These are phyloP conservation scores for Gracilaria caudata DNA, from an alignment of 23 red algal genomes.

Conservation along the genomic window DNA sequence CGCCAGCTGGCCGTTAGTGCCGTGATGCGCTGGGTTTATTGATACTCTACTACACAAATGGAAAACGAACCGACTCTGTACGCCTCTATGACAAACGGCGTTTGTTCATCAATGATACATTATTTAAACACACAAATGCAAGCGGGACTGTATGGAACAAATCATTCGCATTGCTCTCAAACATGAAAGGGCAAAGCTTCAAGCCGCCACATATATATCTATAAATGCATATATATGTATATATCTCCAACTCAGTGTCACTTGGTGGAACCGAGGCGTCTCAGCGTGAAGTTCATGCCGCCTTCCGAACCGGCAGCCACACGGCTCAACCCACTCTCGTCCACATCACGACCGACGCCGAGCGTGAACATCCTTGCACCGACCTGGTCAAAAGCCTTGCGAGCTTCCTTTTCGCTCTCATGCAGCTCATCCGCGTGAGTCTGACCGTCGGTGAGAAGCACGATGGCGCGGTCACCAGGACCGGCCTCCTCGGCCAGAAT, in stretches of 20 bases:
- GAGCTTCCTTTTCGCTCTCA: slow-evolving; percentile 60
- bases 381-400: slow-evolving; percentile 55
- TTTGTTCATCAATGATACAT: slow-evolving; percentile 10
- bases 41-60: neutral
- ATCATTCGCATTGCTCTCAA: neutral
- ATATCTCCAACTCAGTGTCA: too few relatives aligned
- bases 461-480: slow-evolving; percentile 75
- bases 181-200: too few relatives aligned
- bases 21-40: neutral
- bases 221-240: neutral
- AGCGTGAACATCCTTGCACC: slow-evolving; percentile 82
- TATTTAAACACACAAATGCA: slow-evolving; percentile 2
- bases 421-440: slow-evolving; percentile 86
- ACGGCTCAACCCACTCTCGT: slow-evolving; percentile 74
- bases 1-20: neutral
- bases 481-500: slow-evolving; percentile 65
- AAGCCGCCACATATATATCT: neutral
- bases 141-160: slow-evolving; percentile 11
- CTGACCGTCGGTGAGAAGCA: slow-evolving; percentile 93
- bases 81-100: neutral
- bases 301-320: slow-evolving; percentile 56
- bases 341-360: slow-evolving; percentile 90
- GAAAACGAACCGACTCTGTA: neutral
- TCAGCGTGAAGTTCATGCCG: slow-evolving; percentile 67
- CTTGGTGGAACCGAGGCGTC: slow-evolving; percentile 58